Conservation (phyloP, 257 asterid species). For the Cinchona pubescens region DNA sequence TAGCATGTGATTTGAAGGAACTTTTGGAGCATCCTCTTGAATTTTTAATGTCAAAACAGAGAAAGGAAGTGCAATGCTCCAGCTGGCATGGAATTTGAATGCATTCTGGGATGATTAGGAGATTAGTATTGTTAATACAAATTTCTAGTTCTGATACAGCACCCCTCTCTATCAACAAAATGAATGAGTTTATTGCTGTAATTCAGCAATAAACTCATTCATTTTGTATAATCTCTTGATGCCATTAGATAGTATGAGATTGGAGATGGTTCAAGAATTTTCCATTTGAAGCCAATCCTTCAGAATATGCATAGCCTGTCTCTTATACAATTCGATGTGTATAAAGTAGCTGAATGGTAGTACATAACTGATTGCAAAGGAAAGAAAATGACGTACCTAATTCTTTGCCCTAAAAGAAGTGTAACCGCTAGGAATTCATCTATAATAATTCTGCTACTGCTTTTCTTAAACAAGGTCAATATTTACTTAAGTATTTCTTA, state of each 20-base stretch:
- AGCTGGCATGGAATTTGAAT: conserved; percentile 2
- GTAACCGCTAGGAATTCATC: not conserved
- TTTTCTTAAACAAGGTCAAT: not conserved
- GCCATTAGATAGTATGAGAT: not conserved
- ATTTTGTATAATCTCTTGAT: conserved; percentile 11
- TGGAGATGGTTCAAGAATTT: no score
- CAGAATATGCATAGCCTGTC: not conserved
- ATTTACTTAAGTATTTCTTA: no score
- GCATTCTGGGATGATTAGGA: conserved; percentile 7
- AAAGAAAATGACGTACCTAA: not conserved
- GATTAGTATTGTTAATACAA: conserved; percentile 19
- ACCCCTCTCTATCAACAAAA: no score
- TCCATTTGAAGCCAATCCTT: not conserved
- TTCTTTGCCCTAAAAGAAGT: not conserved
- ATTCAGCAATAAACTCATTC: conserved; percentile 37
- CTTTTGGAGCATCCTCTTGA: not conserved
- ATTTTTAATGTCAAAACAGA: conserved; percentile 10
- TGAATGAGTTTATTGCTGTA: no score
- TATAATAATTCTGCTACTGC: not conserved
- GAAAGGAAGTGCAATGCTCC: not conserved
- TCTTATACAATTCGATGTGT: no score
- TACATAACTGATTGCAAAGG: not conserved
- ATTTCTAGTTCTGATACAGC: no score
- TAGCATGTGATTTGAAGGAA: conserved; percentile 14
- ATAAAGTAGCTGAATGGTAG: not conserved